Conservation (phyloP, 208 protist species). For the Eutreptiella sp. region DNA sequence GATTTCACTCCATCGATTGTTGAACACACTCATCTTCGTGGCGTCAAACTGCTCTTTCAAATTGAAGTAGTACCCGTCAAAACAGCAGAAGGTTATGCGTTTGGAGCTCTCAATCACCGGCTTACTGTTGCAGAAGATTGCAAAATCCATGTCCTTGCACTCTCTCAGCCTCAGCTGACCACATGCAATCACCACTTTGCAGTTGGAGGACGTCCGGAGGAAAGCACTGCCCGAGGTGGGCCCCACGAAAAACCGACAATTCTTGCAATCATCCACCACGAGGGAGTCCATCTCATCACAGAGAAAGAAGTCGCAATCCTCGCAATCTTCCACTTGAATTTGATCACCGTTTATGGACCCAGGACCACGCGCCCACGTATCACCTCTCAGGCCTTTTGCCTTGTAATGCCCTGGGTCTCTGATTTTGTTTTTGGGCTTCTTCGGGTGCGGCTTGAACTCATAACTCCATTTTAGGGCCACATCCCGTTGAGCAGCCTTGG, state of each 20-base stretch:
- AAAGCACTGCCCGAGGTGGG: constrained; percentile 82
- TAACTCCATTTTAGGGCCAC: too few relatives aligned
- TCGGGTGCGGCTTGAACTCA: too few relatives aligned
- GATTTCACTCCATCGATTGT: constrained; percentile 17
- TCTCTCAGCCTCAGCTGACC: constrained; percentile 82
- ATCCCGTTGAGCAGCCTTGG: too few relatives aligned
- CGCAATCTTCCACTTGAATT: constrained; percentile 73
- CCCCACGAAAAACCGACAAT: constrained; percentile 77
- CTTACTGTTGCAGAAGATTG: neutral
- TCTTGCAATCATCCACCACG: constrained; percentile 80
- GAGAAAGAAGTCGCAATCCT: constrained; percentile 67
- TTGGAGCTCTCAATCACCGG: constrained; percentile 24
- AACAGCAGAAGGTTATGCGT: neutral
- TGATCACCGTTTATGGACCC: too few relatives aligned
- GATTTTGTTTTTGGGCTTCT: too few relatives aligned
- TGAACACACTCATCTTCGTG: neutral
- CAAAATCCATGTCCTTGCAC: constrained; percentile 61
- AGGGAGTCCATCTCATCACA: constrained; percentile 76
- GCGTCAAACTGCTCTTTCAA: constrained; percentile 3
- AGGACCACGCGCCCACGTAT: too few relatives aligned
- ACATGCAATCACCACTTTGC: constrained; percentile 78
- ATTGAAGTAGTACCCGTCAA: constrained; percentile 6
- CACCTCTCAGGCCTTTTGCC: too few relatives aligned
- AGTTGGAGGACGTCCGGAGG: constrained; percentile 78
- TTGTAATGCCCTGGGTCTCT: too few relatives aligned